Percentiles rank a stretch among this genome's conserved stretches.
Evolutionary conservation across 345 rosid genomes (phyloP).

Genomic region (Dimocarpus longan): DNA sequence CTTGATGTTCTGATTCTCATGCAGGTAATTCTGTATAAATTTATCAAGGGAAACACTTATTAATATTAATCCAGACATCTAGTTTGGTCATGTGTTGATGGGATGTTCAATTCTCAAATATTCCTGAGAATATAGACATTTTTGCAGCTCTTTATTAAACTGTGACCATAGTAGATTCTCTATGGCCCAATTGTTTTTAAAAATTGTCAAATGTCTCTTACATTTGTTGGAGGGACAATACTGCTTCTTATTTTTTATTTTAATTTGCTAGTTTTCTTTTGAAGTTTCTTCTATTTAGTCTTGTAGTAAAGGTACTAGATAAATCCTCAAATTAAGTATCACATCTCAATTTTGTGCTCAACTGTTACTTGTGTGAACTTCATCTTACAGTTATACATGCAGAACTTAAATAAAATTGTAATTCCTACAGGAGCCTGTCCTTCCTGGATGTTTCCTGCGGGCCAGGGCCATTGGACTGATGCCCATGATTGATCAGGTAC

Average conservation of each 20-base stretch:
- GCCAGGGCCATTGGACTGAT: conserved; percentile 96
- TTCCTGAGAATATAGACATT: not conserved
- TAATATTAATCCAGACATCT: not conserved
- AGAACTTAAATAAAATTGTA: not conserved
- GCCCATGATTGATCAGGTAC: conserved; percentile 99
- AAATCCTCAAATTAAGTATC: not conserved
- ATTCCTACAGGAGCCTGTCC: conserved; percentile 80
- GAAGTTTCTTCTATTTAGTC: conserved; percentile 10
- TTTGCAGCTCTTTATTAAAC: not conserved
- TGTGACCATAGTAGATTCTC: not conserved
- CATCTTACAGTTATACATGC: not conserved
- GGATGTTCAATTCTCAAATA: not conserved
- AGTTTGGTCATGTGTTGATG: not conserved
- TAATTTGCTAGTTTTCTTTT: too few relatives aligned
- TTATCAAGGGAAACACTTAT: not conserved
- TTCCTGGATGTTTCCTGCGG: conserved; percentile 92
- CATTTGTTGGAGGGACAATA: not conserved
- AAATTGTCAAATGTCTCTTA: not conserved
- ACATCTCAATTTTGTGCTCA: not conserved
- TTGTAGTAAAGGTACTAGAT: not conserved
- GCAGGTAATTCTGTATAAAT: conserved; percentile 58
- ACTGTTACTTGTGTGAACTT: not conserved
- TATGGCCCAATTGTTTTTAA: not conserved
- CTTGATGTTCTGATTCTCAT: conserved; percentile 88
- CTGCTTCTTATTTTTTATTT: too few relatives aligned